Conservation (phyloP, 306 rosid genomes). For the Dryas drummondii region DNA sequence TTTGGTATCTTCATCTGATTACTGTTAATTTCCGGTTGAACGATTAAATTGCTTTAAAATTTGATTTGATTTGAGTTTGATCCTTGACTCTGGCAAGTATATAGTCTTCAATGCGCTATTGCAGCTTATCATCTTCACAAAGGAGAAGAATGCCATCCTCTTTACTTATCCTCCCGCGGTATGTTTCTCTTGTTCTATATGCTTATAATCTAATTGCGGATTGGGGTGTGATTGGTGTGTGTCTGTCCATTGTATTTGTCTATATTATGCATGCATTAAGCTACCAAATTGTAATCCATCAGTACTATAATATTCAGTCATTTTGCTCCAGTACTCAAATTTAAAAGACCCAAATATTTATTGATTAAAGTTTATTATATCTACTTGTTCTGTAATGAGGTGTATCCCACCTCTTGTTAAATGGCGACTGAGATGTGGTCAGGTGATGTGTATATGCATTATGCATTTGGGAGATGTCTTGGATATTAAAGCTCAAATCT, state of each 20-base stretch:
- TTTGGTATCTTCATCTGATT: not conserved
- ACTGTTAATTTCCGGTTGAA: not conserved
- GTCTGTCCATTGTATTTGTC: not conserved
- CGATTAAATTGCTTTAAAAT: not conserved
- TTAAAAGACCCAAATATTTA: not conserved
- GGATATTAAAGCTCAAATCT: not conserved
- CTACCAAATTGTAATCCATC: not conserved
- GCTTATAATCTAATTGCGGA: not conserved
- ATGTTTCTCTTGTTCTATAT: slow-evolving; percentile 22
- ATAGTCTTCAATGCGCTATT: slow-evolving; percentile 68
- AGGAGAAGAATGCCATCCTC: slow-evolving; percentile 92
- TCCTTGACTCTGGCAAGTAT: slow-evolving; percentile 79
- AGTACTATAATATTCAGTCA: not conserved
- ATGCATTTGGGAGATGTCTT: not conserved
- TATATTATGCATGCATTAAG: not conserved
- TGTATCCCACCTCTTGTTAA: not conserved
- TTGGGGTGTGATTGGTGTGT: not conserved
- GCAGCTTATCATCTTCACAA: slow-evolving; percentile 80
- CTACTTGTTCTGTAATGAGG: not conserved
- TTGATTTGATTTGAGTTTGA: slow-evolving; percentile 8
- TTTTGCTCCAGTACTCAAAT: not conserved
- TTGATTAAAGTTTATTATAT: not conserved
- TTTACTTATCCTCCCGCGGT: slow-evolving; percentile 85
- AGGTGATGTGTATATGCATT: not conserved
- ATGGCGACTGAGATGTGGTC: not conserved